Conservation (phyloP, 2,329 filamentous ascomycete genomes). For the Zymoseptoria pseudotritici region DNA sequence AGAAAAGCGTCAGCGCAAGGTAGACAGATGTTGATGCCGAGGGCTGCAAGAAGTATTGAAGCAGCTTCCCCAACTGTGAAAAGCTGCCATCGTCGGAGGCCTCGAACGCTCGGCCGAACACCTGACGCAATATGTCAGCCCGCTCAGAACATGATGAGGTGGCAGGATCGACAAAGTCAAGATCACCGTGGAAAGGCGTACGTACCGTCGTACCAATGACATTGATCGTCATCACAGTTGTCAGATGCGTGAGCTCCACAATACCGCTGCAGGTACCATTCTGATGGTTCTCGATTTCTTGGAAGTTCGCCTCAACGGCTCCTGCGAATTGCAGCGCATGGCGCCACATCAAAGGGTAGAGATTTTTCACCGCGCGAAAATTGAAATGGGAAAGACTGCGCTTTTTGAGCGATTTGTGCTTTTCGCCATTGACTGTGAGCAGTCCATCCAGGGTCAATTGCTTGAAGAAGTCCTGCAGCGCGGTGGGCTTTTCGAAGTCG, state of each 20-base stretch:
- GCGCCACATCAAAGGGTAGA: neutral
- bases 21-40: too few relatives aligned
- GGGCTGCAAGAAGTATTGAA: too few relatives aligned
- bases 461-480: neutral
- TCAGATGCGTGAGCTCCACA: neutral
- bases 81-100: too few relatives aligned
- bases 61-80: too few relatives aligned
- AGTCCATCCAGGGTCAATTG: neutral
- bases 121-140: too few relatives aligned
- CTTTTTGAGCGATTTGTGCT: neutral
- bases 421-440: neutral
- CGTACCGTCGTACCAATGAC: too few relatives aligned
- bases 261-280: neutral
- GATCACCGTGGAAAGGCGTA: too few relatives aligned
- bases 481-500: neutral
- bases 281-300: slow-evolving; percentile 26
- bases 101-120: too few relatives aligned
- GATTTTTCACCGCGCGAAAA: neutral
- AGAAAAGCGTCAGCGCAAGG: too few relatives aligned
- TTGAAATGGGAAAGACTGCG: neutral
- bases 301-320: neutral
- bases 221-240: neutral
- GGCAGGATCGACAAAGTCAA: too few relatives aligned
- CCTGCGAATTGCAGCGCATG: neutral
- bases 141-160: too few relatives aligned